phyloP scores from a whole-genome alignment of 1,139 yeast species.

The Kurtzmaniella quercitrusa region DNA sequence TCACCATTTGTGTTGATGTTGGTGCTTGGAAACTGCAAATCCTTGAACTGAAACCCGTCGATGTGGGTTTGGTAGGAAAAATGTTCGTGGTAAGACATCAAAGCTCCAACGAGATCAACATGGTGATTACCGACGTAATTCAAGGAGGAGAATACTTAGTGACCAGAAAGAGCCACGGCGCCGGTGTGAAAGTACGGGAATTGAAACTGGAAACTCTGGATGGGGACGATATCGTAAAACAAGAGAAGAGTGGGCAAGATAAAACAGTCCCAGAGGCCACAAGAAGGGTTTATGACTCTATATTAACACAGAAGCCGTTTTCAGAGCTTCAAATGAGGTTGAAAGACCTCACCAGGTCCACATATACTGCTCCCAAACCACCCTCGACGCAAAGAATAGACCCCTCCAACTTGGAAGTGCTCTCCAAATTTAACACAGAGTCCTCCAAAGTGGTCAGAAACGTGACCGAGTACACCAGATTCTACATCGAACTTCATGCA shows the following conservation, averaged over 20 bases:
- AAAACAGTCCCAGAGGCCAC: too few species aligned
- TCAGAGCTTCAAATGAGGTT: slow-evolving; percentile 9
- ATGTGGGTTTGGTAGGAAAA: not conserved
- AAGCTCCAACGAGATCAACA: not conserved
- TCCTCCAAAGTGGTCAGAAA: slow-evolving; percentile 16
- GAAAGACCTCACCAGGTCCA: not conserved
- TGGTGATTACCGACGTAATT: not conserved
- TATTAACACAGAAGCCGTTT: slow-evolving; percentile 11
- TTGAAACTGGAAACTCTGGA: too few species aligned
- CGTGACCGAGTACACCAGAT: slow-evolving; percentile 17
- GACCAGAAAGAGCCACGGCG: too few species aligned
- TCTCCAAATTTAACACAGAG: slow-evolving; percentile 12
- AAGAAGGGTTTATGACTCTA: too few species aligned
- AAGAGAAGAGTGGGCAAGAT: too few species aligned
- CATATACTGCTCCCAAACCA: not conserved
- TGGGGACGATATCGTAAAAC: too few species aligned
- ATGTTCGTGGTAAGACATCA: not conserved
- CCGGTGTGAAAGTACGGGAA: too few species aligned
- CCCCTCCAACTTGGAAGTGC: not conserved
- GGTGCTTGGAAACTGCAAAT: not conserved
- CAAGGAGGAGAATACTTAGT: not conserved
- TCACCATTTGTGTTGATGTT: not conserved
- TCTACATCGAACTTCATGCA: slow-evolving; percentile 20
- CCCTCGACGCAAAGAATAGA: not conserved
- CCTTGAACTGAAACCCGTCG: not conserved